These are phyloP conservation scores for Magnusiomyces magnusii DNA, from an alignment of 1,139 yeast species.

Conservation along the genomic window DNA sequence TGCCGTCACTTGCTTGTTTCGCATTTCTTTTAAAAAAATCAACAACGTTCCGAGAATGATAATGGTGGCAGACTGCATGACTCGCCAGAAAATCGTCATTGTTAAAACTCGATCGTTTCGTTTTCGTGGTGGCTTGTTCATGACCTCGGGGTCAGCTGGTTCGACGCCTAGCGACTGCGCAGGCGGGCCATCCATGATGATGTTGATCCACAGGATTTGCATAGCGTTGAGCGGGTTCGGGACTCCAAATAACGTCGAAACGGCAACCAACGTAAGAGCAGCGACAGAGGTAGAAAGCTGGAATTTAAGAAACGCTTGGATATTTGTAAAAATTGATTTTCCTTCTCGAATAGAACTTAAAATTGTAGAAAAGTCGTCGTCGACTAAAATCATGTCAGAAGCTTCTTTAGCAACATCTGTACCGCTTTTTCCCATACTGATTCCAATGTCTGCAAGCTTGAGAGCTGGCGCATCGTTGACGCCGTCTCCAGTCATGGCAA, in stretches of 20 bases:
- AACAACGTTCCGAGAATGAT: conserved; percentile 73
- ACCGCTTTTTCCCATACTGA: conserved; percentile 94
- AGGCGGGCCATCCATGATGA: conserved; percentile 98
- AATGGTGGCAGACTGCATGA: conserved; percentile 63
- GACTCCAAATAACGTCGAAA: conserved; percentile 75
- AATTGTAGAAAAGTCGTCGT: conserved; percentile 92
- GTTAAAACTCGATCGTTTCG: conserved; percentile 80
- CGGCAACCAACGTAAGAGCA: conserved; percentile 80
- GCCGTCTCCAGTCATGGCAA: conserved; percentile 99
- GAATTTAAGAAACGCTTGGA: conserved; percentile 88
- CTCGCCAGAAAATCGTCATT: conserved; percentile 55
- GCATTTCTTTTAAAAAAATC: conserved; percentile 76
- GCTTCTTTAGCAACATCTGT: conserved; percentile 99
- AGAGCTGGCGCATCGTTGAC: conserved; percentile 99
- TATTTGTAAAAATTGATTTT: conserved; percentile 89
- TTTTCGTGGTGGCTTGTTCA: conserved; percentile 89
- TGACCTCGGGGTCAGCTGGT: conserved; percentile 91
- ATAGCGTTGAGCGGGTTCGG: conserved; percentile 98
- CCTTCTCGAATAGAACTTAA: conserved; percentile 93
- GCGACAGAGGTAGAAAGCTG: conserved; percentile 95
- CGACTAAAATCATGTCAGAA: conserved; percentile 94
- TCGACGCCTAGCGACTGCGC: conserved; percentile 97
- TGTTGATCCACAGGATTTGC: conserved; percentile 97
- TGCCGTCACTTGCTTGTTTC: conserved; percentile 68
- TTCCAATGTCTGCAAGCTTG: conserved; percentile 94